Evolutionary conservation across 140 eudicot species (phyloP).

Genomic region (Ambrosia hybrid): DNA sequence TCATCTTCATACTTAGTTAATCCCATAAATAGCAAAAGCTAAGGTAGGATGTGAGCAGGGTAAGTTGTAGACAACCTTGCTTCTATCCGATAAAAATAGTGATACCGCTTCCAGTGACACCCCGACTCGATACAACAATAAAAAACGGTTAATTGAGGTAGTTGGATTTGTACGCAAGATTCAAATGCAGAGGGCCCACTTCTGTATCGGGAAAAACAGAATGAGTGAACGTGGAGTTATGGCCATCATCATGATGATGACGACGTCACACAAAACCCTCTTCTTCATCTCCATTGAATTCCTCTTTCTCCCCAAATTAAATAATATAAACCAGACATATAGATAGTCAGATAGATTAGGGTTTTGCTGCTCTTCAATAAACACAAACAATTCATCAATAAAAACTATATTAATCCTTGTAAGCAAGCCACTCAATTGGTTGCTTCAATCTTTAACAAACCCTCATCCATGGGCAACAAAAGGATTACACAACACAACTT

Average conservation of each 20-base stretch:
- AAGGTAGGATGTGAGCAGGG: too few species aligned
- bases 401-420: not conserved
- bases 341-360: too few species aligned
- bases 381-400: not conserved
- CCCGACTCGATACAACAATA: too few species aligned
- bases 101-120: too few species aligned
- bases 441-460: conserved; percentile 38
- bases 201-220: conserved; percentile 12
- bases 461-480: conserved; percentile 23
- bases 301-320: too few species aligned
- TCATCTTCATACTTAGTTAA: too few species aligned
- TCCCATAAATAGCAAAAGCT: too few species aligned
- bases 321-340: too few species aligned
- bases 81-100: too few species aligned
- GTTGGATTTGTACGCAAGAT: conserved; percentile 1
- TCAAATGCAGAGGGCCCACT: conserved; percentile 24
- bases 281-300: not conserved
- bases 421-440: conserved; percentile 23
- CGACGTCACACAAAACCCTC: conserved; percentile 7
- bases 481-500: conserved; percentile 15
- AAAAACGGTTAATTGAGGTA: not conserved
- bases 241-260: conserved; percentile 15
- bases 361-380: too few species aligned
- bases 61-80: too few species aligned
- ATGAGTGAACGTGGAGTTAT: conserved; percentile 26